Base-by-base conservation (phyloP, 2,329 filamentous ascomycete species). In the Thielaviopsis cerberus region DNA sequence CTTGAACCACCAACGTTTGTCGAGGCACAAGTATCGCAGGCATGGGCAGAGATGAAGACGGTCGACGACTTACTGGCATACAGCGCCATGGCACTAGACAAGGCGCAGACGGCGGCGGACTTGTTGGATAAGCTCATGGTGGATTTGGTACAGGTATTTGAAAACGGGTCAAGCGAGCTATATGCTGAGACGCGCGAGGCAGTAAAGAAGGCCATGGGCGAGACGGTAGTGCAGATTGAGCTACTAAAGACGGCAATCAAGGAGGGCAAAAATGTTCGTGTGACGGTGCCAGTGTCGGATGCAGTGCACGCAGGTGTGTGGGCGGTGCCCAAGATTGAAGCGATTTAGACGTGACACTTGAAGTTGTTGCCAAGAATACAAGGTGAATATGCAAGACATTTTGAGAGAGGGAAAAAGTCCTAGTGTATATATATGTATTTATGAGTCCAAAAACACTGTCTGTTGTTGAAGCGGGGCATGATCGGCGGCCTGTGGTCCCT, bases 1-100 rank as follows among this genome's bases (percentile, higher is more conserved):
- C 41, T 55, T 7, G 25, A 26, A 24, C 53, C 50, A 20, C 55
- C 53, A 0, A 41, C 78, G 0, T 85, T 79, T 62, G 78, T 80
- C 6, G 78, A 82, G 15, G 88, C 86, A 61, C 64, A 68, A 8
- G 63, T 64, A 4, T 72, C 73, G n/a, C 70, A 71, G 5, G 63
- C 62, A 22, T 73, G 76, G 63, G 64, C 69, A 0, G 70, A 72
- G 17, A 66, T 67, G 5, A 63, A 70, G 2, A 69, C 71, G 66
- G 5, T 63, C 70, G 2, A 69, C 71, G 1, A 53, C 62, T 53
- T 61, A 23, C n/a, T 58, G 25, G 24, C 52, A 22, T 17, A 27
- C 20, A 34, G 30, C 7, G 50, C 11, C 20, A 10, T 20, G 2
- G 34, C 17, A 20, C 17, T 55, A 17, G 26, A 53, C 10, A 53